Conservation (phyloP, 2,329 filamentous ascomycete genomes). For the Xylariaceae sp. region DNA sequence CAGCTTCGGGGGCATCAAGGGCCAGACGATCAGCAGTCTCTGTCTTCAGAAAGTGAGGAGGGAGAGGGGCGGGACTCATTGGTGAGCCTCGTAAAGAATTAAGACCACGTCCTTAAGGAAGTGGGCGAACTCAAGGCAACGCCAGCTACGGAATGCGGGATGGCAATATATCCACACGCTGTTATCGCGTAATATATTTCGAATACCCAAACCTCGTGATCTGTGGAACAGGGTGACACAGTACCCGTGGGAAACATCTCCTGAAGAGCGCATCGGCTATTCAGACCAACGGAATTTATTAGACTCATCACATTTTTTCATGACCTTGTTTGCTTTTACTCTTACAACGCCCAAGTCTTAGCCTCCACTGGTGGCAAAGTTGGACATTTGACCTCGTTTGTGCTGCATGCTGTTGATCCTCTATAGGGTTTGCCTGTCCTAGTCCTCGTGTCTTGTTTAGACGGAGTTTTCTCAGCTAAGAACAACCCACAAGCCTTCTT, state of each 20-base stretch:
- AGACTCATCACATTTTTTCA: conserved; percentile 24
- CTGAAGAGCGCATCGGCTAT: too few species aligned
- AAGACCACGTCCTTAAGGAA: too few species aligned
- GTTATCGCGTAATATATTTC: too few species aligned
- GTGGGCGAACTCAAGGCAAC: too few species aligned
- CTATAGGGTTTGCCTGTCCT: background rate
- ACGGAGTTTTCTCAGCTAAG: background rate
- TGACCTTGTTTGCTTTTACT: conserved; percentile 28
- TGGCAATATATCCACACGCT: background rate
- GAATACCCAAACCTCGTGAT: too few species aligned
- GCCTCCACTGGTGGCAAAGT: conserved; percentile 3
- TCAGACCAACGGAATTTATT: too few species aligned
- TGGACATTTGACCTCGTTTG: background rate
- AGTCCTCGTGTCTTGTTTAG: background rate
- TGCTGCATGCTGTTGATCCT: background rate
- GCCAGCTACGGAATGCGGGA: background rate
- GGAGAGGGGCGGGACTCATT: background rate
- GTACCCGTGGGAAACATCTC: too few species aligned
- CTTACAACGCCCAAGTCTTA: conserved; percentile 5
- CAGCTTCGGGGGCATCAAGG: conserved; percentile 82
- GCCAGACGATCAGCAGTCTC: conserved; percentile 82
- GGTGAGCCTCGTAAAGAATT: too few species aligned
- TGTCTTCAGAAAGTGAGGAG: conserved; percentile 60
- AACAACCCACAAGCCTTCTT: background rate
- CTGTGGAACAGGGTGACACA: too few species aligned